Base-by-base conservation (phyloP, 306 rosid species). In the Acmispon strigosus region DNA sequence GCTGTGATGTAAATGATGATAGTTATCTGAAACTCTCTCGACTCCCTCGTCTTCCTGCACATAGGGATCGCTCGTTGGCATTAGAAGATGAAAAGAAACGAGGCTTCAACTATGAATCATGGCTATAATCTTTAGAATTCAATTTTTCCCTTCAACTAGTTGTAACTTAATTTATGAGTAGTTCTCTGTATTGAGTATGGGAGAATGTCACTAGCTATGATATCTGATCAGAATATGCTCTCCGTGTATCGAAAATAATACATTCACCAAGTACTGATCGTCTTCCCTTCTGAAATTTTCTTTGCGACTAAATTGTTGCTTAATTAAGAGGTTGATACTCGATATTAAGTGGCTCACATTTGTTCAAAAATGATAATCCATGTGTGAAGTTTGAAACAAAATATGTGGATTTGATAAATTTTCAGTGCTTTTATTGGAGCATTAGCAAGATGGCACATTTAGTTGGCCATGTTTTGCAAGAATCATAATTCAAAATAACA, bases 21-120 rank as follows among this genome's bases (percentile, higher is more conserved):
- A 70, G 67, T 69, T 81, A 84, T 56, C 41, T 88, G 14, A 84
- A 79, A 75, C 75, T 80, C 0, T 62, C 88, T 18, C 72, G 32
- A 12, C 78, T 85, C 22, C 91, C 89, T 69, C 69, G 82, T 66
- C 76, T 84, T 72, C 90, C 88, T 37, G 66, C 58, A 47, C 27
- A 63, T 22, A 73, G 70, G 73, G 68, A n/a, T 58, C 77, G 75
- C 9, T 69, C 76, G 0, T 61, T 43, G 13, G 73, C 43, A 60
- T 65, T 64, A 45, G 75, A 65, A 11, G 50, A 27, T 10, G 68
- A 71, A 27, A 64, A 64, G 1, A 59, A 73, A 45, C 62, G 15
- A 68, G 76, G 71, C 7, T 72, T 78, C 54, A 75, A 43, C 18
- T 56, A 69, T 54, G 73, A 72, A 9, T 1, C 83, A 39, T 71